These are phyloP conservation scores for Boeremia lycopersici DNA, from an alignment of 2,329 filamentous ascomycete genomes.

Conservation along the genomic window DNA sequence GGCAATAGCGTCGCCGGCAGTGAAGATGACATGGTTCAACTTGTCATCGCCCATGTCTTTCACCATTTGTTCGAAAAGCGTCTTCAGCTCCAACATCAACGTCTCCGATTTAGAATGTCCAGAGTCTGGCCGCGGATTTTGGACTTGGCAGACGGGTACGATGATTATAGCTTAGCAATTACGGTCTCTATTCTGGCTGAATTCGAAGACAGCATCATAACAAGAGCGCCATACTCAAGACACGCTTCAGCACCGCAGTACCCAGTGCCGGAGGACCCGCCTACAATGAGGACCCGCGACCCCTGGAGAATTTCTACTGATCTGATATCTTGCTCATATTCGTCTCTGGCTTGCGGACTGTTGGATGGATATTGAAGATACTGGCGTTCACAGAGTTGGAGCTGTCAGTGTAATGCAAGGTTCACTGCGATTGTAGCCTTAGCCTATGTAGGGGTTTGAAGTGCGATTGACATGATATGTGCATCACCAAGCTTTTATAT, in stretches of 20 bases:
- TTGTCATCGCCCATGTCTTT: conserved; percentile 34
- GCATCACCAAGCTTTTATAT: background rate
- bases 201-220: conserved; percentile 66
- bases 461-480: conserved; percentile 61
- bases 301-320: conserved; percentile 51
- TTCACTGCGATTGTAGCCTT: background rate
- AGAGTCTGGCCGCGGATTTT: conserved; percentile 54
- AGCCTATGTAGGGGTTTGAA: conserved; percentile 57
- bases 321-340: conserved; percentile 36
- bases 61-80: conserved; percentile 52
- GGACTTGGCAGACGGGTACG: conserved; percentile 51
- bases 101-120: conserved; percentile 55
- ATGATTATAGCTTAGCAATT: conserved; percentile 51
- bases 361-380: background rate
- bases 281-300: conserved; percentile 63
- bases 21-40: conserved; percentile 64
- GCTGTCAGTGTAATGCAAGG: conserved; percentile 11
- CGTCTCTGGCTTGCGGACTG: background rate
- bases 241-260: conserved; percentile 64
- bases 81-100: conserved; percentile 56
- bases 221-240: conserved; percentile 60
- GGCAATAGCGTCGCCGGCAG: conserved; percentile 58
- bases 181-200: conserved; percentile 56
- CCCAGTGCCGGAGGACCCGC: conserved; percentile 68
- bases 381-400: background rate